Conservation (phyloP, 192 early-diverging fungal species). For the Coemansia sp. region DNA sequence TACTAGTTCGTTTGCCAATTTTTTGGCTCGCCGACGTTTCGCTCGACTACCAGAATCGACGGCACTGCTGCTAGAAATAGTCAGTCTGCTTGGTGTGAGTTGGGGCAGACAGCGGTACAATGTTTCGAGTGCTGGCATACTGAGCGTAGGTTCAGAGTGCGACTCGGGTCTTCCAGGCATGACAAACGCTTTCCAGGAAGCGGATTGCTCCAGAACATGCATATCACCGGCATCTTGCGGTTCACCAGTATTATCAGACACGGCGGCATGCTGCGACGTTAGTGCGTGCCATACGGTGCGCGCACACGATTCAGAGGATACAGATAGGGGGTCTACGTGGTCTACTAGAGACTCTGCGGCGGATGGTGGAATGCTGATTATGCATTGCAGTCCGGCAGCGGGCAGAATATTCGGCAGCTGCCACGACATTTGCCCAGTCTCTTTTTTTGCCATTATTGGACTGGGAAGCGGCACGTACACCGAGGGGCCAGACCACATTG, state of each 20-base stretch:
- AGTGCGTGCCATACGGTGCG: conserved; percentile 19
- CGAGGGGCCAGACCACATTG: conserved; percentile 21
- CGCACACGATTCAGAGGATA: conserved; percentile 28
- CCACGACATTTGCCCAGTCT: not conserved
- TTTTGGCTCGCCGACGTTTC: not conserved
- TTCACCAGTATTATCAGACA: too few relatives aligned
- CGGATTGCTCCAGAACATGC: conserved; percentile 11
- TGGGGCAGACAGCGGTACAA: conserved; percentile 23
- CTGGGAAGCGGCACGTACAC: conserved; percentile 13
- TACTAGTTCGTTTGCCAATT: not conserved
- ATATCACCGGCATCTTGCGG: not conserved
- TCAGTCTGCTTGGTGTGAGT: conserved; percentile 8
- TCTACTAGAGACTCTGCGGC: not conserved
- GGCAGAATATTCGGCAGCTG: conserved; percentile 12
- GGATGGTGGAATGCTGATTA: conserved; percentile 13
- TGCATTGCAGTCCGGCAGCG: conserved; percentile 37
- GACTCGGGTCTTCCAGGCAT: conserved; percentile 26
- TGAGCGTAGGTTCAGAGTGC: conserved; percentile 23
- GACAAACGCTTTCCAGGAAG: conserved; percentile 18
- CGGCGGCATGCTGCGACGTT: not conserved
- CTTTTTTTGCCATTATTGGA: too few relatives aligned
- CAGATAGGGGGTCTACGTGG: not conserved
- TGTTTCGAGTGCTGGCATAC: conserved; percentile 9
- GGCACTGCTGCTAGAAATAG: not conserved
- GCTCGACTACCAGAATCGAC: not conserved